Conservation (phyloP, 176 grass and related monocot genomes). For the Thinopyrum elongatum region DNA sequence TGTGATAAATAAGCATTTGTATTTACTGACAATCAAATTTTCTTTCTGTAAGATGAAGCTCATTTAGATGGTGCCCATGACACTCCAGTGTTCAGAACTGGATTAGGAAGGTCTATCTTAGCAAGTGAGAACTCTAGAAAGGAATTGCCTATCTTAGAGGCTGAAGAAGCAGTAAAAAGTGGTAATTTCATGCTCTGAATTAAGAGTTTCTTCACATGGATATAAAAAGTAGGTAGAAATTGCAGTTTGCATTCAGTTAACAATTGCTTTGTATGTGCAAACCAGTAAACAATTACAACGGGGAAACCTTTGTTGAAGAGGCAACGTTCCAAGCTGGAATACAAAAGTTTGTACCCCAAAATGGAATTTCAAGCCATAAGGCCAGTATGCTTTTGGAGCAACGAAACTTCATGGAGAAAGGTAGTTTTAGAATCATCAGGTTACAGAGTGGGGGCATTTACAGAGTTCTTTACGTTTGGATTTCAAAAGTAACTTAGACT, state of each 20-base stretch:
- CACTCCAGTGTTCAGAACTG: conserved; percentile 44
- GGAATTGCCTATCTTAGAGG: conserved; percentile 42
- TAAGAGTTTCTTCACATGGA: conserved; percentile 26
- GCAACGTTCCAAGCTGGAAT: conserved; percentile 27
- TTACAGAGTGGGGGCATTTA: not conserved
- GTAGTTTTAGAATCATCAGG: conserved; percentile 19
- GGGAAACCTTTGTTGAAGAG: not conserved
- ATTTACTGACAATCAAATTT: conserved; percentile 14
- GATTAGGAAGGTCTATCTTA: conserved; percentile 41
- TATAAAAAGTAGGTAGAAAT: conserved; percentile 10
- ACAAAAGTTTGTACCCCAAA: conserved; percentile 10
- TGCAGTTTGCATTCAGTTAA: conserved; percentile 10
- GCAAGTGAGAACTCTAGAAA: conserved; percentile 40
- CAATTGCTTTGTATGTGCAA: conserved; percentile 23
- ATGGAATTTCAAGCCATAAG: conserved; percentile 33
- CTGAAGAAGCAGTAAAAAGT: conserved; percentile 28
- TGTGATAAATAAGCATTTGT: not conserved
- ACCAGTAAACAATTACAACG: conserved; percentile 26
- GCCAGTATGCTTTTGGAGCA: conserved; percentile 30
- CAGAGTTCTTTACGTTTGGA: conserved; percentile 2
- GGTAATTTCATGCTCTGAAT: conserved; percentile 37
- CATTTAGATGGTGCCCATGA: conserved; percentile 29
- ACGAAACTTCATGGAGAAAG: conserved; percentile 30
- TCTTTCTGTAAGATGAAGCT: conserved; percentile 46
- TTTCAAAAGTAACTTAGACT: not conserved